phyloP scores from a whole-genome alignment of 2,329 filamentous ascomycete species.

The Botrytis fabae region DNA sequence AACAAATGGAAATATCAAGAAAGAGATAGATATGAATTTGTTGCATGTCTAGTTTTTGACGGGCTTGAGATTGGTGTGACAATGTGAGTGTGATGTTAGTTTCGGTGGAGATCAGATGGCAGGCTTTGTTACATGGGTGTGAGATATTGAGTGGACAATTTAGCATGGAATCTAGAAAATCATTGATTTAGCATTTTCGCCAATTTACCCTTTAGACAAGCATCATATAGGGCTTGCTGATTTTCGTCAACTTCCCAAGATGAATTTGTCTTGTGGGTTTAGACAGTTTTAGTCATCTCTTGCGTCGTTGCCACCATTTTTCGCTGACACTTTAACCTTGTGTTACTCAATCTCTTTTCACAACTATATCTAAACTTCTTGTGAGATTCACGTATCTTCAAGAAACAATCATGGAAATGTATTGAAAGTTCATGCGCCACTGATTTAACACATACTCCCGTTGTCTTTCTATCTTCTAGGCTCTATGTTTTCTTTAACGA shows the following conservation, averaged over 20 bases:
- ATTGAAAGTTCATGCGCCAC: not conserved
- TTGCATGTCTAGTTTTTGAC: conserved; percentile 4
- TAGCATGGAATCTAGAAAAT: not conserved
- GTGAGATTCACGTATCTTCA: not conserved
- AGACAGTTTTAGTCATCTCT: not conserved
- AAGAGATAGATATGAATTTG: not conserved
- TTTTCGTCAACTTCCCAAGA: not conserved
- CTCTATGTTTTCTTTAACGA: not conserved
- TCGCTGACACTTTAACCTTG: not conserved
- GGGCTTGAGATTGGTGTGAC: conserved; percentile 12
- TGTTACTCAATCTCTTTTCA: not conserved
- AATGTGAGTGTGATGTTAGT: not conserved
- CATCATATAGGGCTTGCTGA: not conserved
- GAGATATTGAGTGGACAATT: not conserved
- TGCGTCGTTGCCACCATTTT: not conserved
- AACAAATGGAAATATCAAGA: not conserved
- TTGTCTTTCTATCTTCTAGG: not conserved
- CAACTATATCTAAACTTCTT: not conserved
- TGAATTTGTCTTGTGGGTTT: not conserved
- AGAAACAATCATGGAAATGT: not conserved
- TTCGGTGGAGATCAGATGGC: not conserved
- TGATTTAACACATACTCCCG: not conserved
- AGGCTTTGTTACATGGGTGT: not conserved
- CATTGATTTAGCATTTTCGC: not conserved
- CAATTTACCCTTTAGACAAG: not conserved